Base-by-base conservation (phyloP, 2,329 filamentous ascomycete genomes). In the Cucurbitaria berberidis region DNA sequence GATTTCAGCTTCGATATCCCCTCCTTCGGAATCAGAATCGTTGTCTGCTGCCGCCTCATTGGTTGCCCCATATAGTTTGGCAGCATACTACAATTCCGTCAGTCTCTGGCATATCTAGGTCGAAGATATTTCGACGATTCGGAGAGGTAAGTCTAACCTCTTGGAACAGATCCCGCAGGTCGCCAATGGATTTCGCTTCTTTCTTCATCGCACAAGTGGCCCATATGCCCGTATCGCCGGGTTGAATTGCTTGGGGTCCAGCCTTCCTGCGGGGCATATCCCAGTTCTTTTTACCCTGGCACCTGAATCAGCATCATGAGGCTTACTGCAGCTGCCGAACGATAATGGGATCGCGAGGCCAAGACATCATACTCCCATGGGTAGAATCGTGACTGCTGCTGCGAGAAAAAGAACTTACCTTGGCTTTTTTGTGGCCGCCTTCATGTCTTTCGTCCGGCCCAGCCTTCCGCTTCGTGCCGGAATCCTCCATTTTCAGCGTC, bases 141-240 rank as follows among this genome's bases (percentile, higher is more conserved):
- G 18, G 35, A 40, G 49, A 36, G 44, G 49, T 41, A 18, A 36
- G 15, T 69, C 78, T 55, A 74, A 89, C 87, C 77, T 89, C 82
- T 38, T 87, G 81, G 66, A 91, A 89, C 19, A 92, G 76, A 53
- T 82, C 76, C 51, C 80, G 81, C 57, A 92, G 80, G 70, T 93
- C 90, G 44, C 81, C 78, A 2, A 89, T 82, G 13, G 89, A 88
- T 73, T 86, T 88, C 36, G 80, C 80, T 74, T 90, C 89, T 77
- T 89, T 88, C 60, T 85, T 84, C 68, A 88, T 84, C 45, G 88
- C 85, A 70, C 89, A 93, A 0, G 89, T 92, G 24, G 88, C 87
- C 89, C 89, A 93, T 53, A 93, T 86, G 5, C 90, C 90, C 46
- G 82, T 79, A 66, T 92, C 88, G 5, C 89, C 89, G 5, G 87